These are phyloP conservation scores for Metschnikowia kunwiensis DNA, from an alignment of 805 yeast species.

Conservation along the genomic window DNA sequence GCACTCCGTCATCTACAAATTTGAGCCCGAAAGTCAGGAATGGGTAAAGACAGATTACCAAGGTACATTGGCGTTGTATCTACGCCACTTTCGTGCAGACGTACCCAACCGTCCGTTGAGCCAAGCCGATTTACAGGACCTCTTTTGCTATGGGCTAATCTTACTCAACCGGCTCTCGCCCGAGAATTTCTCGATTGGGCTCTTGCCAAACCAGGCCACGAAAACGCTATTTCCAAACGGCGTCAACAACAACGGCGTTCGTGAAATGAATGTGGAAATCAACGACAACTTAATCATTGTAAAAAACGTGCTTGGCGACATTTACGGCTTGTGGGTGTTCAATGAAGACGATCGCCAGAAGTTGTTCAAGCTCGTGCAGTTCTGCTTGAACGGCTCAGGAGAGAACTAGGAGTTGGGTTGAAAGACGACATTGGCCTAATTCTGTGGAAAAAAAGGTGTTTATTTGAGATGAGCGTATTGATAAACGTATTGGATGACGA, in stretches of 20 bases:
- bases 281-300: constrained; percentile 69
- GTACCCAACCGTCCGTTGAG: constrained; percentile 10
- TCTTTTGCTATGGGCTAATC: constrained; percentile 65
- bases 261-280: constrained; percentile 61
- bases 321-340: constrained; percentile 77
- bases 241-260: constrained; percentile 27
- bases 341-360: constrained; percentile 63
- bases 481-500: too few species aligned
- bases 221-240: constrained; percentile 41
- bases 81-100: constrained; percentile 43
- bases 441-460: too few species aligned
- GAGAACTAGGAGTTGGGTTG: not conserved
- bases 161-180: constrained; percentile 67
- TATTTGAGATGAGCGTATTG: too few species aligned
- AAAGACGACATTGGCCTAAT: too few species aligned
- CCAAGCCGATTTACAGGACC: constrained; percentile 33
- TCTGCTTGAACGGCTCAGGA: constrained; percentile 28
- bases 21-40: constrained; percentile 52
- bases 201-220: constrained; percentile 53
- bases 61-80: constrained; percentile 67
- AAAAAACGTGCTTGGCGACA: constrained; percentile 63
- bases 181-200: constrained; percentile 68
- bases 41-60: constrained; percentile 71
- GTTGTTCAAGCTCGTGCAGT: constrained; percentile 46
- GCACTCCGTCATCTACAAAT: constrained; percentile 69